These are phyloP conservation scores for Yarrowia deformans DNA, from an alignment of 805 yeast genomes.

Conservation along the genomic window DNA sequence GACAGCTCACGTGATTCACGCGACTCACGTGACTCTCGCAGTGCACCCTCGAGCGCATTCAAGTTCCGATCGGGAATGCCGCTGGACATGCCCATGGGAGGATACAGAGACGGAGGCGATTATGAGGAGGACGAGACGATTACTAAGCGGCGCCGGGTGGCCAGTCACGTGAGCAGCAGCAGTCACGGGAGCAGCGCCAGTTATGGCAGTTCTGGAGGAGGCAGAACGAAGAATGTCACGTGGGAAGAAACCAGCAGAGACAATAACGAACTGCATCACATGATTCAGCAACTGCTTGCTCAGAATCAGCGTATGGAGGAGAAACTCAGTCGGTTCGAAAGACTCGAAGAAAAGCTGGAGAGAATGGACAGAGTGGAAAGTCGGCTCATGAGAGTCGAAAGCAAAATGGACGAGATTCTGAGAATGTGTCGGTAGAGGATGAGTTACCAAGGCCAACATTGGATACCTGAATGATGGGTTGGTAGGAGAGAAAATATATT, in stretches of 20 bases:
- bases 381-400: conserved; percentile 5
- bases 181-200: too few species aligned
- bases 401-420: conserved; percentile 18
- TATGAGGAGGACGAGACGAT: conserved; percentile 20
- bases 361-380: conserved; percentile 9
- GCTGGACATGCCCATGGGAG: conserved; percentile 10
- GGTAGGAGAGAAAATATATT: too few species aligned
- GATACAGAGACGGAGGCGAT: background rate
- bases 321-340: background rate
- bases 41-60: background rate
- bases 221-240: background rate
- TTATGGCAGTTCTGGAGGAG: too few species aligned
- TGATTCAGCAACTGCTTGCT: background rate
- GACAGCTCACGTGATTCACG: background rate
- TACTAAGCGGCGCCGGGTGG: conserved; percentile 5
- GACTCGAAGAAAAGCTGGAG: conserved; percentile 8
- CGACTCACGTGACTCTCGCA: background rate
- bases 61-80: conserved; percentile 27
- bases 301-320: conserved; percentile 16
- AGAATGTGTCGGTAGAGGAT: conserved; percentile 11
- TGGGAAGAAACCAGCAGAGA: conserved; percentile 5
- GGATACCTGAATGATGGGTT: background rate
- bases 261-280: background rate
- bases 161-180: background rate
- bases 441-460: background rate